These are phyloP conservation scores for Ploettnerulaceae sp. DNA, from an alignment of 2,329 filamentous ascomycete genomes.

Conservation along the genomic window DNA sequence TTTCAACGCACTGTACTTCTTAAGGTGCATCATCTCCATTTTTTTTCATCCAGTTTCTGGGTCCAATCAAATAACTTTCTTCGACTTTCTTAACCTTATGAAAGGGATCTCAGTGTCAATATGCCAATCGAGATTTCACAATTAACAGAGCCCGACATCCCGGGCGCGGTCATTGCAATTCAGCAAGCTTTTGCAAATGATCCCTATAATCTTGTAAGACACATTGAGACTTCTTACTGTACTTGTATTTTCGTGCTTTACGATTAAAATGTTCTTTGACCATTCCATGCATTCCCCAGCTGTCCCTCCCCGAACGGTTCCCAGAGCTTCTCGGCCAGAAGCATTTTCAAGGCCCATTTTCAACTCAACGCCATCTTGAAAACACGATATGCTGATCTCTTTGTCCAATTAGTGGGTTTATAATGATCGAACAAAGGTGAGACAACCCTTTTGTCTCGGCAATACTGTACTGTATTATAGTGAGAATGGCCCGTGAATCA, in stretches of 20 bases:
- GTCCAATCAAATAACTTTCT: too few species aligned
- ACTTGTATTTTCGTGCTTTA: background rate
- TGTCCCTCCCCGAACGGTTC: too few species aligned
- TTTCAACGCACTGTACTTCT: too few species aligned
- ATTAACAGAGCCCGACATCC: conserved; percentile 55
- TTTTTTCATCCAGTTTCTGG: too few species aligned
- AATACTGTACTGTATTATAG: too few species aligned
- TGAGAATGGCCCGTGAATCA: background rate
- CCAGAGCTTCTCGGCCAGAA: too few species aligned
- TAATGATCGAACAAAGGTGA: conserved; percentile 50
- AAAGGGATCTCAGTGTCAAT: too few species aligned
- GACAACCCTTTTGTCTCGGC: conserved; percentile 24
- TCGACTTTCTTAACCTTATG: too few species aligned
- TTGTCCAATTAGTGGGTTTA: conserved; percentile 51
- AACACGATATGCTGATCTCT: background rate
- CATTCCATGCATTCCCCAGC: background rate
- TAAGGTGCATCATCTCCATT: too few species aligned
- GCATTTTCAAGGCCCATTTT: too few species aligned
- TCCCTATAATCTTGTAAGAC: conserved; percentile 49
- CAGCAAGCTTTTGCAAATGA: conserved; percentile 63
- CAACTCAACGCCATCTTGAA: background rate
- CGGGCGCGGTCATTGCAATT: conserved; percentile 58
- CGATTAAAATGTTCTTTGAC: background rate
- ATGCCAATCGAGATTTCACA: conserved; percentile 52
- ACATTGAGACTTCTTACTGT: background rate